Conservation (phyloP, 805 yeast genomes). For the Martiniozyma abietophila region DNA sequence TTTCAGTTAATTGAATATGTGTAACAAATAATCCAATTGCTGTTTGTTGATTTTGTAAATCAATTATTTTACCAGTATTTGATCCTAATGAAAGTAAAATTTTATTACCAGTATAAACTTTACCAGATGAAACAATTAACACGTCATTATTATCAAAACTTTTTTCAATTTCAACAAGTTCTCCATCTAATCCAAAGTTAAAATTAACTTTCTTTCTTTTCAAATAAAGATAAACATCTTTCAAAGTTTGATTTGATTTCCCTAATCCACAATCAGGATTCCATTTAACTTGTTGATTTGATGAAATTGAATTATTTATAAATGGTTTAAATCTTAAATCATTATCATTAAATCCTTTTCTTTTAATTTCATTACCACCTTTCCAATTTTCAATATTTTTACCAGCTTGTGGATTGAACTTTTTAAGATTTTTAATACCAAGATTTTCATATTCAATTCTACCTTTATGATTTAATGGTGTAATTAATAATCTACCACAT, state of each 20-base stretch:
- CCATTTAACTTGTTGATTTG: conserved; percentile 16
- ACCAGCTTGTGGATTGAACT: conserved; percentile 19
- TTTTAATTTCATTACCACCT: conserved; percentile 25
- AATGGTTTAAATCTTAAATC: conserved; percentile 12
- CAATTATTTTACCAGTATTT: conserved; percentile 28
- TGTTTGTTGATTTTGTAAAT: conserved; percentile 24
- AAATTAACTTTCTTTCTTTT: conserved; percentile 24
- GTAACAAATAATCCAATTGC: conserved; percentile 33
- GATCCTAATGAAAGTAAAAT: conserved; percentile 33
- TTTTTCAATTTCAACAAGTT: conserved; percentile 12
- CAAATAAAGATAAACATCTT: conserved; percentile 22
- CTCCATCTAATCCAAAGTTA: conserved; percentile 24
- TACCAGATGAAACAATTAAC: conserved; percentile 22
- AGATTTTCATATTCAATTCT: conserved; percentile 29
- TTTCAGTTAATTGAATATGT: conserved; percentile 28
- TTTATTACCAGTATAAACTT: conserved; percentile 23
- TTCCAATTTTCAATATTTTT: conserved; percentile 19
- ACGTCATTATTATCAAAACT: conserved; percentile 10
- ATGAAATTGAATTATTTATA: conserved; percentile 10
- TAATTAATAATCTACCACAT: conserved; percentile 33
- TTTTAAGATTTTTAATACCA: conserved; percentile 26
- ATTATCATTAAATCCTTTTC: too few species aligned
- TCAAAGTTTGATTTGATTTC: conserved; percentile 29
- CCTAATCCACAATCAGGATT: conserved; percentile 36
- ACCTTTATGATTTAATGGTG: conserved; percentile 25